Conservation (phyloP, 78 protist species). For the Guillardia theta region DNA sequence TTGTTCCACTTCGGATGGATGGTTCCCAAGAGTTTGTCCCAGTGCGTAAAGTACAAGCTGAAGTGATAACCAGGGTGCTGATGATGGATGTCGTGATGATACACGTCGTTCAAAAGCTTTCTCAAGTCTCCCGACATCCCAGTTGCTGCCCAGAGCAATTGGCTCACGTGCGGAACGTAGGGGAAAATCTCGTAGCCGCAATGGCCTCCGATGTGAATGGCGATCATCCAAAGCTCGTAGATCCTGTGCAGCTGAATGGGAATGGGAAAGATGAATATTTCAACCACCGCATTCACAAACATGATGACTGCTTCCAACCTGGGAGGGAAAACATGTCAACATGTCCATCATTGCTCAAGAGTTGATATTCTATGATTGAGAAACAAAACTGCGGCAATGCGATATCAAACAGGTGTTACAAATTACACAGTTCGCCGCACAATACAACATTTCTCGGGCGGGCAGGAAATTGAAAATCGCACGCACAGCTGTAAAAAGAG, state of each 20-base stretch:
- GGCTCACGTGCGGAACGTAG: not conserved
- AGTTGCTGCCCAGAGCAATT: not conserved
- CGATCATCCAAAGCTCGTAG: slow-evolving; percentile 21
- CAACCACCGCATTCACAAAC: not conserved
- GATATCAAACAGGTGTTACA: not conserved
- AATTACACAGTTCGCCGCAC: too few species aligned
- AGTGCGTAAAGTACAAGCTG: slow-evolving; percentile 6
- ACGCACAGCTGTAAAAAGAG: too few species aligned
- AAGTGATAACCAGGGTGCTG: not conserved
- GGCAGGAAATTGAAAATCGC: too few species aligned
- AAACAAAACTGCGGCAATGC: too few species aligned
- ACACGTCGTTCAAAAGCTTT: not conserved
- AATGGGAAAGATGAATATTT: slow-evolving; percentile 19
- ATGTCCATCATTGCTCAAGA: too few species aligned
- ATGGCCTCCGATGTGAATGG: slow-evolving; percentile 13
- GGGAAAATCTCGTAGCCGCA: slow-evolving; percentile 15
- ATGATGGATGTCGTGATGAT: slow-evolving; percentile 12
- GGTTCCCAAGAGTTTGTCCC: not conserved
- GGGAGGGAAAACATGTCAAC: not conserved
- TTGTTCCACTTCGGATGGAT: not conserved
- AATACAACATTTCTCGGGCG: too few species aligned
- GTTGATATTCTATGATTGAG: too few species aligned
- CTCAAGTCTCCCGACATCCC: not conserved
- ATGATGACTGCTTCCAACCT: not conserved
- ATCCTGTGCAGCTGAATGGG: not conserved